Percentiles rank a stretch among this genome's conserved stretches.
Conservation (phyloP, 2,329 filamentous ascomycete genomes). For the Trichophyton rubrum region DNA sequence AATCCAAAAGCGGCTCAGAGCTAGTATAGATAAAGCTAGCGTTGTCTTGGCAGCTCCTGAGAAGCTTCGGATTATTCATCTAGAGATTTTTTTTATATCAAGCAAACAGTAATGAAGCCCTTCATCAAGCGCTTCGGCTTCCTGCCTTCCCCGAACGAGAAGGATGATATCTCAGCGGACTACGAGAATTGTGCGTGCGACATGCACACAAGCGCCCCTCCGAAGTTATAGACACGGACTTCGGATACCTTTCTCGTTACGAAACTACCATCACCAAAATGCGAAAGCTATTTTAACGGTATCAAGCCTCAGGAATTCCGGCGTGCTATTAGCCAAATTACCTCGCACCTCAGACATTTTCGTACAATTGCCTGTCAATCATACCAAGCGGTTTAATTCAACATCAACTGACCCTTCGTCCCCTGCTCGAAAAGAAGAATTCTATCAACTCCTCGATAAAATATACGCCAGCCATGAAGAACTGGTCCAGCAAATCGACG, state of each 20-base stretch:
- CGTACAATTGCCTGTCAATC: not conserved
- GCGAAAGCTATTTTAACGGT: conserved; percentile 14
- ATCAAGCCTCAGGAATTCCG: not conserved
- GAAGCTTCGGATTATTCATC: not conserved
- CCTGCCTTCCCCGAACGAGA: not conserved
- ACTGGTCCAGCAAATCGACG: conserved; percentile 25
- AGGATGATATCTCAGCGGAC: conserved; percentile 27
- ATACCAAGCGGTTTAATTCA: conserved; percentile 6
- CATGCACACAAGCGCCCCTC: conserved; percentile 20
- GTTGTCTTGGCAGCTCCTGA: not conserved
- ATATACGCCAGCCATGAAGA: conserved; percentile 27
- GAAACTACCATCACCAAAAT: conserved; percentile 11
- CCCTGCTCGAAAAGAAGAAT: conserved; percentile 18
- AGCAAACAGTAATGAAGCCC: not conserved
- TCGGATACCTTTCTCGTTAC: conserved; percentile 2
- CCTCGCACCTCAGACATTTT: not conserved
- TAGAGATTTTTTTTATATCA: not conserved
- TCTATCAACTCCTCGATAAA: conserved; percentile 27
- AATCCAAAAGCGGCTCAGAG: not conserved
- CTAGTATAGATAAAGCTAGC: not conserved
- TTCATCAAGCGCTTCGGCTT: not conserved
- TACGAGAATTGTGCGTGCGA: conserved; percentile 19
- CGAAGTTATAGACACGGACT: conserved; percentile 15
- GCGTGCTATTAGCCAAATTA: conserved; percentile 7
- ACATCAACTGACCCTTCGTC: not conserved